Percentiles rank a stretch among this genome's conserved stretches.
phyloP scores from a whole-genome alignment of 2,329 filamentous ascomycete species.

The Aspergillus alliaceus region DNA sequence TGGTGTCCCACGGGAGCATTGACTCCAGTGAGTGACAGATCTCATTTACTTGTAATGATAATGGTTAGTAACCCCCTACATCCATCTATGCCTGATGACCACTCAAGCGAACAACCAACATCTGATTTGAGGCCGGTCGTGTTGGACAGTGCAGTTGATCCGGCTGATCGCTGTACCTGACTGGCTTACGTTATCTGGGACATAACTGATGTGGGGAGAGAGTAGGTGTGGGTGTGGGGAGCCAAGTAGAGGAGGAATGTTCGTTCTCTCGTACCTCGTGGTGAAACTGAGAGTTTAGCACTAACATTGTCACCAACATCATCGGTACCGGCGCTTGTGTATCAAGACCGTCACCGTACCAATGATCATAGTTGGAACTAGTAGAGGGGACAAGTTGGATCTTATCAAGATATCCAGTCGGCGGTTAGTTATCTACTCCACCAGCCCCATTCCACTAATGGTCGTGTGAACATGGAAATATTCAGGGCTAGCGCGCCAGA shows the following conservation, averaged over 20 bases:
- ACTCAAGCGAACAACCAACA: neutral
- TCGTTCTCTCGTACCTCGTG: neutral
- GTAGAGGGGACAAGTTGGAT: neutral
- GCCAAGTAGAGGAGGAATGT: neutral
- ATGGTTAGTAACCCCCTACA: neutral
- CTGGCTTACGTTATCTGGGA: constrained; percentile 11
- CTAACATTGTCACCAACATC: neutral
- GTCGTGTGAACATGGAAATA: neutral
- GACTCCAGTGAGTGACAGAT: no score
- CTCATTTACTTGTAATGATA: no score
- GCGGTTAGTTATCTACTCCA: neutral
- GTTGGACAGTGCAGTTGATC: neutral
- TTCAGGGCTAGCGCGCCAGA: constrained; percentile 4
- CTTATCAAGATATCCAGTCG: neutral
- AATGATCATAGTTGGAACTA: neutral
- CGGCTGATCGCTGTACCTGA: constrained; percentile 12
- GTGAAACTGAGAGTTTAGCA: neutral
- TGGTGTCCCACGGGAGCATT: neutral
- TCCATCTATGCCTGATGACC: neutral
- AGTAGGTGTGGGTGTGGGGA: neutral
- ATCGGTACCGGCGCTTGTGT: neutral
- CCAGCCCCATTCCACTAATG: neutral
- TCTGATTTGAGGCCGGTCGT: neutral
- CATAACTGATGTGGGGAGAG: constrained; percentile 2
- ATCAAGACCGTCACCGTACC: neutral